Evolutionary conservation across 1,284 basidiomycete genomes (phyloP), one percentile per base, ranked within the genome.

Genomic region (Trichosporon faecale): DNA sequence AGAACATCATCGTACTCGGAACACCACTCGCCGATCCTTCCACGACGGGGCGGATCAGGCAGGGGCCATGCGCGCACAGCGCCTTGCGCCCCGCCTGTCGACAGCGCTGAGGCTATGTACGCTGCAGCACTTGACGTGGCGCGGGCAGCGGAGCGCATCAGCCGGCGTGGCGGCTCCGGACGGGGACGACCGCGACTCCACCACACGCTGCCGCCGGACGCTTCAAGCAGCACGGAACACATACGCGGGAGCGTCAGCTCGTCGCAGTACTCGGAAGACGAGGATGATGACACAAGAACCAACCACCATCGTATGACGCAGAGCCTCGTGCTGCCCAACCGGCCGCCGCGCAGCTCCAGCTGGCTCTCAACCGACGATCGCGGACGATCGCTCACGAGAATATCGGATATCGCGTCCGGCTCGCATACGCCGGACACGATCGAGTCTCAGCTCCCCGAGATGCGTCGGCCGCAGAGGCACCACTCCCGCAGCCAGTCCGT

Each of bases 111-210:
- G 25, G 80, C 80, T 35, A 78, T 82, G 60, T 83, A 81, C 64
- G 81, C 79, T 60, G 82, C 82, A 16, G 81, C 79, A 7, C 74
- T 79, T 14, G 82, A 84, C 65, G 84, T 84, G 12, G 83, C 83
- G 2, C 73, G 81, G 29, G 83, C 82, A 0, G 84, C 83, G 0
- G 82, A 84, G 69, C 73, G 79, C n/a, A 80, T 82, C 16, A 75
- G 73, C 31, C 71, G 73, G 27, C 69, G 73, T 5, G 68, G 68
- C 29, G 46, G 65, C 46, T 70, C 70, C 6, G 64, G 66, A 8
- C 73, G 71, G 3, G 69, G 65, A 4, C 63, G 70, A 7, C 16
- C 70, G 8, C 63, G 70, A 8, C 69, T 71, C 23, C 29, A 61
- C 12, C 57, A 61, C 27, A 31, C 57, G 16, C 27, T 33, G 16